Percentiles rank a stretch among this genome's conserved stretches.
phyloP scores from a whole-genome alignment of 306 rosid genomes.

The Cucurbita pepo region DNA sequence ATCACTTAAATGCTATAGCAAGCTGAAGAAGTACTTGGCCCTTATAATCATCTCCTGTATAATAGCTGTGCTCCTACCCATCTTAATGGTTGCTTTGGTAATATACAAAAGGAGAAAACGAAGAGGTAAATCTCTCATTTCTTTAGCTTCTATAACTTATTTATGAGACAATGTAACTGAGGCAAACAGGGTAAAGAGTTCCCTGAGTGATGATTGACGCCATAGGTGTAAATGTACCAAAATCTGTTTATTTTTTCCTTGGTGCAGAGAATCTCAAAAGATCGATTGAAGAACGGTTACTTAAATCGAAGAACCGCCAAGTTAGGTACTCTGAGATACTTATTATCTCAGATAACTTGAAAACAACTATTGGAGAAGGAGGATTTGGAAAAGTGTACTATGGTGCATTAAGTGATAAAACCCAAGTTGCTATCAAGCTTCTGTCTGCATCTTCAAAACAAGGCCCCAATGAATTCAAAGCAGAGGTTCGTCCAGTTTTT shows the following conservation, averaged over 20 bases:
- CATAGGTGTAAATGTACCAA: background rate
- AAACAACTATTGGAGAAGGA: constrained; percentile 22
- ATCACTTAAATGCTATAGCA: background rate
- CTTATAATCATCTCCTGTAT: constrained; percentile 14
- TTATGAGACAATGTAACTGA: background rate
- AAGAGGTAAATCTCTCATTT: background rate
- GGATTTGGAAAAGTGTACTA: constrained; percentile 34
- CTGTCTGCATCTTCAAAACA: constrained; percentile 22
- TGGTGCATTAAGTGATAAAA: constrained; percentile 10
- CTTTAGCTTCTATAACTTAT: background rate
- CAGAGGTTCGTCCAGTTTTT: constrained; percentile 17
- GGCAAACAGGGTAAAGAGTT: background rate
- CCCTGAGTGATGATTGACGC: background rate
- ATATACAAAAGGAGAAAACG: constrained; percentile 5
- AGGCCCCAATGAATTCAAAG: constrained; percentile 19
- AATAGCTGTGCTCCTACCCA: background rate
- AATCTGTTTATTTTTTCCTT: background rate
- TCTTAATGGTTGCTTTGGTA: background rate
- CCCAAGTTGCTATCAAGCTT: constrained; percentile 26
- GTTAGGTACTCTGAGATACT: constrained; percentile 13
- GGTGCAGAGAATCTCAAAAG: background rate
- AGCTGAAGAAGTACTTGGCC: constrained; percentile 7
- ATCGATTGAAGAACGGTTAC: background rate
- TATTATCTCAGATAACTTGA: constrained; percentile 18
- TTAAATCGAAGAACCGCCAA: constrained; percentile 8